These are phyloP conservation scores for Malus sieversii DNA, from an alignment of 306 rosid species.

Conservation along the genomic window DNA sequence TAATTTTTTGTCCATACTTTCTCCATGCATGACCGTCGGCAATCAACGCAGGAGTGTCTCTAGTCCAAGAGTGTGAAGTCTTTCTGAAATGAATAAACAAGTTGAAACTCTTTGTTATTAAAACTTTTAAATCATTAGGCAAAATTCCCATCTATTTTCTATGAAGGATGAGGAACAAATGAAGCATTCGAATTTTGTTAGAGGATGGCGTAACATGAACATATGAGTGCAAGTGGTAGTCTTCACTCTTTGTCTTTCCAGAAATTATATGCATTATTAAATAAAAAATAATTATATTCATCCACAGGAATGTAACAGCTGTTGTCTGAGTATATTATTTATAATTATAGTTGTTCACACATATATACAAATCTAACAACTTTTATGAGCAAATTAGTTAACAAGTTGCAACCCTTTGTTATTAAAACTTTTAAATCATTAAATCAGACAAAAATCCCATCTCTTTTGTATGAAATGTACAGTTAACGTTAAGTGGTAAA, in stretches of 20 bases:
- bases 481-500: neutral
- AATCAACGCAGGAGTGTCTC: constrained; percentile 20
- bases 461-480: neutral
- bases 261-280: neutral
- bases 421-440: neutral
- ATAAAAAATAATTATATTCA: no score
- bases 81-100: constrained; percentile 29
- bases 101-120: neutral
- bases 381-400: neutral
- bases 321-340: no score
- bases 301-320: neutral
- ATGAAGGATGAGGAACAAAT: neutral
- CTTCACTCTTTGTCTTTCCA: neutral
- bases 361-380: neutral
- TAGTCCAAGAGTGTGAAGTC: constrained; percentile 29
- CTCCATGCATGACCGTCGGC: constrained; percentile 76
- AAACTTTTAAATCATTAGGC: neutral
- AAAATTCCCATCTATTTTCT: neutral
- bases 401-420: neutral
- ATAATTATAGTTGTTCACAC: no score
- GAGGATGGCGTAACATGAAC: neutral
- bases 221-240: neutral
- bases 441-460: no score
- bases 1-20: constrained; percentile 64
- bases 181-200: neutral